Evolutionary conservation across 306 rosid species (phyloP).

Genomic region (Cucurbita argyrosperma): DNA sequence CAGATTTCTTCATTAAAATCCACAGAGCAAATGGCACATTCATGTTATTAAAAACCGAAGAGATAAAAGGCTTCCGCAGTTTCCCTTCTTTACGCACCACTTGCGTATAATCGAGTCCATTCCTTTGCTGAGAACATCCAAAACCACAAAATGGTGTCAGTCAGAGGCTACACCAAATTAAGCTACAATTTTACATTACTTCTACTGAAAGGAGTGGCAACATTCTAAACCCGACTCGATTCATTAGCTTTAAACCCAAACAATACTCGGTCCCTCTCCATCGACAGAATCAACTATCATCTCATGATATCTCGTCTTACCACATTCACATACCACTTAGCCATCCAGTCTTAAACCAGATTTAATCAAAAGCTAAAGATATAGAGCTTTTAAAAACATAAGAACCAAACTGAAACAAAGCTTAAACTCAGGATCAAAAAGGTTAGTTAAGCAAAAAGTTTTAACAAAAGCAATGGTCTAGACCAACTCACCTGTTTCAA

Average conservation of each 20-base stretch:
- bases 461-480: not conserved
- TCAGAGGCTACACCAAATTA: not conserved
- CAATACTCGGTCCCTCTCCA: not conserved
- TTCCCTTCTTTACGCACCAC: slow-evolving; percentile 49
- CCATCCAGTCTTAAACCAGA: not conserved
- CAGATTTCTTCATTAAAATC: slow-evolving; percentile 1
- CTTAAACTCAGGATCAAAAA: not conserved
- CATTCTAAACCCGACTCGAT: not conserved
- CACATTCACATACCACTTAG: not conserved
- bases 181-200: too few species aligned
- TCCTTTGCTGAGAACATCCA: slow-evolving; percentile 60
- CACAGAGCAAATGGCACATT: slow-evolving; percentile 7
- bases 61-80: not conserved
- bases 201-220: not conserved
- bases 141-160: not conserved
- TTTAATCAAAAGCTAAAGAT: not conserved
- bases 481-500: slow-evolving; percentile 62
- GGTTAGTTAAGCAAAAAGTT: not conserved
- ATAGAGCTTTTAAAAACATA: not conserved
- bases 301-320: not conserved
- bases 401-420: not conserved
- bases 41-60: not conserved
- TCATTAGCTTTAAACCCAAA: not conserved
- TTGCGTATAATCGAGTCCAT: slow-evolving; percentile 80
- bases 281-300: not conserved